Evolutionary conservation across 116 monocot genomes (phyloP), one percentile per base, ranked within the genome.

Genomic region (Cymodocea nodosa): DNA sequence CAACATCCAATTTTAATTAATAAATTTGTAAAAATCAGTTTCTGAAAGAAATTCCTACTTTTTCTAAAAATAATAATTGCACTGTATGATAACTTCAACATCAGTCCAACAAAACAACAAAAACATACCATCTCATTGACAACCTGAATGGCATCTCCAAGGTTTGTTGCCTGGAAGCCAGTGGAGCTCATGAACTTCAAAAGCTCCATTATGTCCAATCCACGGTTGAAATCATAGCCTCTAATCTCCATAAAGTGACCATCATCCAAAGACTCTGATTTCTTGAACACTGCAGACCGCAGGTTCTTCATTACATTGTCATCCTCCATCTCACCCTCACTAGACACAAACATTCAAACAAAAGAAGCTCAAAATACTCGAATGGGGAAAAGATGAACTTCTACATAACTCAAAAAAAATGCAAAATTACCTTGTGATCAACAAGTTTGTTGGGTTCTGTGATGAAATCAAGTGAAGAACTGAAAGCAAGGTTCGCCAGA

Each of bases 161-260:
- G 87, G 66, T 87, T 85, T 65, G 95, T 83, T 8, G 95, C 95
- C 59, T 97, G 95, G 72, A 97, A 97, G 0, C 95, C 95, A 0
- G 90, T 90, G 39, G 81, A 72, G n/a, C 70, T 62, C 76, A 97
- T 71, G 70, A 91, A 97, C 12, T 55, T 52, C 18, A 90, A 72
- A 35, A 97, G 62, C 51, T 60, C 76, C 11, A 35, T 15, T 12
- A 90, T 70, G 60, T 90, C 90, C 35, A 70, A 56, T 2, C 86
- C 84, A 2, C 52, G 57, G 75, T 89, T 89, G 79, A 94, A 94
- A 55, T 94, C 86, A 52, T 84, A 84, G 6, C 94, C 94, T 3
- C 37, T 40, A 64, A 94, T 82, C 76, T 76, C 84, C 23, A 52
- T n/a, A 40, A 85, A 77, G 25, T 60, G 56, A 20, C 64, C 48